Base-by-base conservation (phyloP, 2,329 filamentous ascomycete genomes). In the Stagonosporopsis cucurbitacearum region DNA sequence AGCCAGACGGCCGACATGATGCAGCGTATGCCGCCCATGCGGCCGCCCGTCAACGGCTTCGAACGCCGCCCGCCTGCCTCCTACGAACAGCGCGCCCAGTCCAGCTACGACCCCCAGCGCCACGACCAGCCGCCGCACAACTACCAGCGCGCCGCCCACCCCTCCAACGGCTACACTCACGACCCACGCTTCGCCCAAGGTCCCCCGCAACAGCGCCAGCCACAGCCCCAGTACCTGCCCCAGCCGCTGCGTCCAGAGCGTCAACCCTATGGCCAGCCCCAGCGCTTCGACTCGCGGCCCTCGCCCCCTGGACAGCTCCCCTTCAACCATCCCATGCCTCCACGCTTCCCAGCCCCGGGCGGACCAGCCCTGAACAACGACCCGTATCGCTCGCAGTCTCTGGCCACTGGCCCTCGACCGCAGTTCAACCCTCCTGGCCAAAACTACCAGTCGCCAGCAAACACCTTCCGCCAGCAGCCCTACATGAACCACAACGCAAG, bases 351-450 rank as follows among this genome's bases (percentile, higher is more conserved):
- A 19, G 66, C 69, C 22, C 70, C 71, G 22, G 82, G 87, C 9
- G 80, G 77, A 13, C 87, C 90, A 44, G 91, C 92, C 40, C 77
- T 96, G 77, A 95, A 95, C 72, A 88, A 86, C 32, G 94, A 98
- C 75, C 82, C 88, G 6, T 96, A 92, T 78, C 87, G 95, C 56
- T 96, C 95, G n/a, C 92, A 96, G 68, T 98, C 94, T 30, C 87
- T 99, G 71, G 94, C 92, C 33, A 88, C 87, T 59, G 84, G 85
- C 62, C 84, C 88, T 48, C 86, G 92, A 59, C 91, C 90, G 32
- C 86, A 86, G 58, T 86, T 89, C 76, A 91, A 92, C 70, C 84
- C 87, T 15, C 63, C 65, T 15, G 64, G 63, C 12, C 65, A 63
- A 15, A 64, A 63, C n/a, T 69, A 74, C 25, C 71, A 76, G 22